Evolutionary conservation across 225 moss, liverwort and hornwort genomes (phyloP).

Genomic region (Marchantia paleacea): DNA sequence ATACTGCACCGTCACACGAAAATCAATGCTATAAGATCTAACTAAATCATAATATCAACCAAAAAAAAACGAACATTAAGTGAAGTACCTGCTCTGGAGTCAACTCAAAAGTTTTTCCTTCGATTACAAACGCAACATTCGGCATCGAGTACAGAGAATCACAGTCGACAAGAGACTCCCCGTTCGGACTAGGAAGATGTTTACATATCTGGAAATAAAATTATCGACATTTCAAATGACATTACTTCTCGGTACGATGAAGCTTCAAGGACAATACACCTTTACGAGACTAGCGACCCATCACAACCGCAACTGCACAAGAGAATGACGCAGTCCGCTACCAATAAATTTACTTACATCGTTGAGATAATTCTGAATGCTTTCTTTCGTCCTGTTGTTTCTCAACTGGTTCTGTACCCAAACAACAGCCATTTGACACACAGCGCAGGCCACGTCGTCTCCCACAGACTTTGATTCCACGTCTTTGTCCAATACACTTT

Average conservation of each 20-base stretch:
- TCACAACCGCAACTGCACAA: not conserved
- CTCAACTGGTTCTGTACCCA: conserved; percentile 86
- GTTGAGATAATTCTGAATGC: conserved; percentile 62
- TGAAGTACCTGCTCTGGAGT: conserved; percentile 66
- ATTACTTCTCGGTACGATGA: not conserved
- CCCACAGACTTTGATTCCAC: conserved; percentile 30
- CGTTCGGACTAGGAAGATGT: conserved; percentile 82
- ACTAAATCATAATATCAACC: not conserved
- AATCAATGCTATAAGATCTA: not conserved
- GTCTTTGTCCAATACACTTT: conserved; percentile 69
- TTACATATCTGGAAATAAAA: conserved; percentile 63
- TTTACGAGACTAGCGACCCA: not conserved
- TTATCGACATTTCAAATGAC: not conserved
- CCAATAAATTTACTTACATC: conserved; percentile 34
- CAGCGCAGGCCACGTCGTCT: conserved; percentile 50
- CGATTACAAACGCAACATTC: conserved; percentile 73
- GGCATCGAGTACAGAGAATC: conserved; percentile 61
- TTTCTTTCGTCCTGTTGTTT: conserved; percentile 62
- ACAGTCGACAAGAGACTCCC: conserved; percentile 85
- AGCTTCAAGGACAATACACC: not conserved
- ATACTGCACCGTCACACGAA: not conserved
- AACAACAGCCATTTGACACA: conserved; percentile 91
- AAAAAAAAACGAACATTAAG: no score
- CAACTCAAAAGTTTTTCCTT: conserved; percentile 62
- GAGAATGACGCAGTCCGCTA: not conserved